These are phyloP conservation scores for Neocucurbitaria cava DNA, from an alignment of 2,329 filamentous ascomycete genomes.

Conservation along the genomic window DNA sequence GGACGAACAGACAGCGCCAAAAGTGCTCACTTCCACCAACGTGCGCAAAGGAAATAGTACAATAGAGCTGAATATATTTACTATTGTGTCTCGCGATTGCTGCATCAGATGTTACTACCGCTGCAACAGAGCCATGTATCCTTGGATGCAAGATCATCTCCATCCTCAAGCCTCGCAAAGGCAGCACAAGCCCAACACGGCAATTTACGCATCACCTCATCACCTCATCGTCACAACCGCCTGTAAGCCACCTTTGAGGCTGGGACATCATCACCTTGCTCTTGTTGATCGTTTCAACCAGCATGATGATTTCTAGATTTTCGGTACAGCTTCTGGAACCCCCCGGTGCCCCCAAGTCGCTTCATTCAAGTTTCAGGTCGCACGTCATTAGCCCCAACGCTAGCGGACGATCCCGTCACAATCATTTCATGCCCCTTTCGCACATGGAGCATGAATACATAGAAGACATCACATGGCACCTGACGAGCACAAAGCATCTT, in stretches of 20 bases:
- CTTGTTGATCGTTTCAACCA: neutral
- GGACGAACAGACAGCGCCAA: constrained; percentile 16
- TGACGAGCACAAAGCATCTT: neutral
- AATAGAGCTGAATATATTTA: neutral
- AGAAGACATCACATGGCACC: neutral
- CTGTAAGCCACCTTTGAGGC: neutral
- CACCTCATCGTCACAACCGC: constrained; percentile 2
- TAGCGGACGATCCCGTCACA: constrained; percentile 24
- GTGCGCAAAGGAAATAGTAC: neutral
- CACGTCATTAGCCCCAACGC: constrained; percentile 32
- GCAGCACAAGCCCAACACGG: constrained; percentile 24
- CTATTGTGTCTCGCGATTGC: neutral
- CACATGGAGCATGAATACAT: neutral
- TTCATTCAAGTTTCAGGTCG: constrained; percentile 30
- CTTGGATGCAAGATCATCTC: neutral
- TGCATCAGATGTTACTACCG: neutral
- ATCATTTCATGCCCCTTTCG: constrained; percentile 10
- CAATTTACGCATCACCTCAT: constrained; percentile 18
- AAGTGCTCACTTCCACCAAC: constrained; percentile 9
- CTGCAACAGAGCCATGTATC: neutral
- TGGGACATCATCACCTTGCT: neutral
- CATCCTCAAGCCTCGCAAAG: constrained; percentile 10
- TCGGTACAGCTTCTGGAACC: constrained; percentile 11
- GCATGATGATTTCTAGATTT: neutral
- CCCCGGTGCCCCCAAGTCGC: constrained; percentile 25